Evolutionary conservation across 176 grass and related monocot genomes (phyloP), one percentile per base, ranked within the genome.

Genomic region (Neostapfia colusana): DNA sequence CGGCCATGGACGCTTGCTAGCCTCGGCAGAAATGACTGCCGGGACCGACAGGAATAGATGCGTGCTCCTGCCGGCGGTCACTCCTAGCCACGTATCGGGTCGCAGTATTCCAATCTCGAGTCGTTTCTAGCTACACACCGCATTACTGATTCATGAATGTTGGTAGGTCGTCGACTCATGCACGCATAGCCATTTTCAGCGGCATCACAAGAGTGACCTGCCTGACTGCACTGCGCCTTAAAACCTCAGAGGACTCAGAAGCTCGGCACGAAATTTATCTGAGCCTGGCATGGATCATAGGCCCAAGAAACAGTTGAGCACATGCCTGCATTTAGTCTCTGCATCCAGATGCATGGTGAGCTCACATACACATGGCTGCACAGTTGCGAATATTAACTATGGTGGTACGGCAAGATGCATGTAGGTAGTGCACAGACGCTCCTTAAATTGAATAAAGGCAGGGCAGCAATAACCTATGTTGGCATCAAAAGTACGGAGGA

Each of bases 31-130:
- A 45, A 76, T 11, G 55, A 15, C 35, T n/a, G 69, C 70, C 27
- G 10, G 17, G 38, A 16, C 64, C 24, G 21, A 43, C 65, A 53
- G 39, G 10, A 7, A 20, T 2, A 31, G 14, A 8, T 4, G n/a
- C 42, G 24, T 12, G 20, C 34, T 16, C 12, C 36, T 26, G 69
- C 23, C 51, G 27, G 24, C 62, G 49, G 63, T 37, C 41, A 28
- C 48, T 45, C 64, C 72, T 69, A 39, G 61, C 72, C 78, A 76
- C 38, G 67, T 25, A 50, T 36, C 20, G 8, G 48, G 24, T 58
- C 46, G 10, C 31, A 16, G 48, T 5, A 18, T n/a, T 67, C 48
- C 42, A 48, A 16, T 27, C 8, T 55, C 16, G 46, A 51, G 66
- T 6, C 36, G 53, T 37, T 56, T 66, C 25, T 15, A 53, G 35